A percentile compares a stretch with the other conserved stretches of the same genome.
phyloP scores from a whole-genome alignment of 1,139 yeast genomes.

The Magnusiomyces fungicola region DNA sequence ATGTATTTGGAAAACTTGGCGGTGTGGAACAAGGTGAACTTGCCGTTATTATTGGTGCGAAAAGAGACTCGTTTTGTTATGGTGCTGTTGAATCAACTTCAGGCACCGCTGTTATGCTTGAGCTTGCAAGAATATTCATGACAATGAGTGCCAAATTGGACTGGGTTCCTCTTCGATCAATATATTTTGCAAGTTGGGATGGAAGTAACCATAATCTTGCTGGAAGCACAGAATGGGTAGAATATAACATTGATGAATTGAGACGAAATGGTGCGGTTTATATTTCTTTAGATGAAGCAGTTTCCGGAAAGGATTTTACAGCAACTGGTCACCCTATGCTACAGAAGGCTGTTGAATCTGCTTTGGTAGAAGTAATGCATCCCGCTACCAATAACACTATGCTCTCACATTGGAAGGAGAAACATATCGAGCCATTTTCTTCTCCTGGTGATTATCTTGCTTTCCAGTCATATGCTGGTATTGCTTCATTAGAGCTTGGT shows the following conservation, averaged over 20 bases:
- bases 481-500: conserved; percentile 60
- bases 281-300: conserved; percentile 68
- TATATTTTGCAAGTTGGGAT: conserved; percentile 82
- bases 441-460: conserved; percentile 58
- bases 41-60: conserved; percentile 75
- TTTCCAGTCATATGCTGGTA: conserved; percentile 53
- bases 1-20: conserved; percentile 65
- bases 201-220: conserved; percentile 77
- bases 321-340: conserved; percentile 65
- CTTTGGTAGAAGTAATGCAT: conserved; percentile 37
- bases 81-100: conserved; percentile 72
- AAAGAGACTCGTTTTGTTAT: conserved; percentile 68
- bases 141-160: conserved; percentile 53
- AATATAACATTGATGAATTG: conserved; percentile 46
- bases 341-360: conserved; percentile 38
- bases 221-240: conserved; percentile 78
- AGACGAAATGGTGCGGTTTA: conserved; percentile 61
- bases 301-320: conserved; percentile 54
- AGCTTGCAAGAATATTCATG: conserved; percentile 65
- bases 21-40: conserved; percentile 77
- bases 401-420: conserved; percentile 19
- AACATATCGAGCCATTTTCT: conserved; percentile 16
- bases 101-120: conserved; percentile 68
- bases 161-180: conserved; percentile 81
- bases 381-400: conserved; percentile 27